Percentiles rank a stretch among this genome's conserved stretches.
phyloP scores from a whole-genome alignment of 257 asterid genomes.

The Capsicum baccatum region DNA sequence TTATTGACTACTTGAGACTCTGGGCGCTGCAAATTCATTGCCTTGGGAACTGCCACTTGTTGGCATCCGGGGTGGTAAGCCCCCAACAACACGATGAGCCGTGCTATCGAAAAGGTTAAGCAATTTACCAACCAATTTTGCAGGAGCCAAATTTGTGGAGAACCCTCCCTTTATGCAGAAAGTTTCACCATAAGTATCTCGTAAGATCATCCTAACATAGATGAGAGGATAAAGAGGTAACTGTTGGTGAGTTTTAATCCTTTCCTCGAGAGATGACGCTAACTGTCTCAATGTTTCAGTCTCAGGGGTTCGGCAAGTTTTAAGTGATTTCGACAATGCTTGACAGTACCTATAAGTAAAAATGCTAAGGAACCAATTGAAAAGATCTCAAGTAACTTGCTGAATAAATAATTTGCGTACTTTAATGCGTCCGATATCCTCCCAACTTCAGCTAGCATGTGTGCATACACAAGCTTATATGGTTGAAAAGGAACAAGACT shows the following conservation, averaged over 20 bases:
- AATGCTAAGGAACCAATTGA: too few relatives aligned
- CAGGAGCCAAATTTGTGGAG: slow-evolving; percentile 85
- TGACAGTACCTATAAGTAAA: too few relatives aligned
- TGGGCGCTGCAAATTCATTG: slow-evolving; percentile 54
- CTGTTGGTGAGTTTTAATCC: too few relatives aligned
- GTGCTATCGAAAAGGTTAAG: slow-evolving; percentile 81
- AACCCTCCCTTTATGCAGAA: slow-evolving; percentile 80
- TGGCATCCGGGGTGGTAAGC: slow-evolving; percentile 67
- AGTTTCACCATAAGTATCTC: slow-evolving; percentile 31
- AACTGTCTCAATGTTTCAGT: too few relatives aligned
- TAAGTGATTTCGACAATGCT: too few relatives aligned
- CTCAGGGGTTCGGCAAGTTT: too few relatives aligned
- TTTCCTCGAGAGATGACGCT: too few relatives aligned
- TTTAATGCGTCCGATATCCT: slow-evolving; percentile 84
- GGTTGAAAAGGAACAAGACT: too few relatives aligned
- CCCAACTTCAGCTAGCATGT: slow-evolving; percentile 98
- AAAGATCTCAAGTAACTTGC: background rate
- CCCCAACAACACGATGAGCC: slow-evolving; percentile 86
- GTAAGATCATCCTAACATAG: too few relatives aligned
- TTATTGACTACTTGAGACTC: slow-evolving; percentile 88
- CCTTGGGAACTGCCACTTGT: slow-evolving; percentile 56
- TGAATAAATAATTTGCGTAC: slow-evolving; percentile 42
- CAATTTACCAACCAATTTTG: slow-evolving; percentile 75
- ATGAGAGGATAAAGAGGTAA: too few relatives aligned
- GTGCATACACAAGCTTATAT: slow-evolving; percentile 87